Conservation (phyloP, 768 basidiomycete species). For the Pleurotus platypus region DNA sequence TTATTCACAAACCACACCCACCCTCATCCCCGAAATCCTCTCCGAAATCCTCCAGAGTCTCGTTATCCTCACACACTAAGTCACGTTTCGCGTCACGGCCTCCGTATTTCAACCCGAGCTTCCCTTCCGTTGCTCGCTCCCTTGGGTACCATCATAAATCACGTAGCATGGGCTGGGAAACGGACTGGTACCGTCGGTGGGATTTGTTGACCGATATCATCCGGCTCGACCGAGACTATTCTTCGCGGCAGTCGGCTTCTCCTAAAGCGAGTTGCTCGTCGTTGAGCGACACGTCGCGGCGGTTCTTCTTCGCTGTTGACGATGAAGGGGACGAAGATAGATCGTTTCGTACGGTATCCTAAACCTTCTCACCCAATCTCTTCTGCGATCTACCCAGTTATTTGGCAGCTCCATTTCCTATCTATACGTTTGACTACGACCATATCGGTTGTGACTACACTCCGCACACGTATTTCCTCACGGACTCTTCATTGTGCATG, state of each 20-base stretch:
- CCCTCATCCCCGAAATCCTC: neutral
- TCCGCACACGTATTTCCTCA: neutral
- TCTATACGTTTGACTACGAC: neutral
- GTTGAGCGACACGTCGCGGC: constrained; percentile 1
- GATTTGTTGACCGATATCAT: constrained; percentile 45
- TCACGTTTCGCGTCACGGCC: neutral
- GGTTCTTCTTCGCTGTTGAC: constrained; percentile 17
- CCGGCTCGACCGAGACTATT: constrained; percentile 19
- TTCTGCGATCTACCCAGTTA: neutral
- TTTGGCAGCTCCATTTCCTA: neutral
- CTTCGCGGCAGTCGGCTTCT: constrained; percentile 9
- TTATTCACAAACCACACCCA: neutral
- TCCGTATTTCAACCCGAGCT: constrained; percentile 3
- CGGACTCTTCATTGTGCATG: neutral
- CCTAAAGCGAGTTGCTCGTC: neutral
- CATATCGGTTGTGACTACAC: no score
- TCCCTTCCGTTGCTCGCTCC: constrained; percentile 5
- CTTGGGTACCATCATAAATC: constrained; percentile 5
- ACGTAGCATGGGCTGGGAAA: constrained; percentile 31
- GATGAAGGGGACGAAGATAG: constrained; percentile 18
- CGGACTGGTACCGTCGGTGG: constrained; percentile 53
- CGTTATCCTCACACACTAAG: neutral
- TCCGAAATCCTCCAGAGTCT: constrained; percentile 2
- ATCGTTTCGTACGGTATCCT: neutral
- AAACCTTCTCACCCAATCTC: neutral